Base-by-base conservation (phyloP, 306 rosid genomes). In the Abrus pulchellus region DNA sequence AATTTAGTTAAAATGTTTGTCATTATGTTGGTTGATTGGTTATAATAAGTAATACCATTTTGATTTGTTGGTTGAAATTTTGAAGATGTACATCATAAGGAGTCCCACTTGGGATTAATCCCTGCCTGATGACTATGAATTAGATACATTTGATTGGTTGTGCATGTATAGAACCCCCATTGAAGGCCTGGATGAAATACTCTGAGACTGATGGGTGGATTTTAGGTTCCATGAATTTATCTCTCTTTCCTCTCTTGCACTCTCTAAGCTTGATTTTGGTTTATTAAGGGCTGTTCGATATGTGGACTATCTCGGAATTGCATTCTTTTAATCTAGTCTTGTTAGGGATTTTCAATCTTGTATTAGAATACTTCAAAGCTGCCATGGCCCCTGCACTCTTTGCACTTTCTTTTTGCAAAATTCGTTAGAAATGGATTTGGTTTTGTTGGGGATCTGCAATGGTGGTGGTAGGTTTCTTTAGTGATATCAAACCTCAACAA, bases 381-480 rank as follows among this genome's bases (percentile, higher is more conserved):
- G 53, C 50, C 8, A 55, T 5, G 45, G 11, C 13, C 27, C 5
- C 28, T 49, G 60, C 7, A 34, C 32, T 38, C n/a, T 55, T 65
- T 36, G 79, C n/a, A 68, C 40, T 10, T 48, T 60, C 65, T 9
- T 6, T 55, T 65, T 57, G 32, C 54, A 6, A 41, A 30, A 3
- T 54, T 69, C 7, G 2, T 47, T 36, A 12, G 28, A 63, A 70
- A n/a, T 41, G 12, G 63, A 41, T 41, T 29, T 38, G 55, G 20
- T 38, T 66, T 67, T 64, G 44, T 9, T 44, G 44, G 53, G 50
- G 10, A 34, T 7, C 47, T 33, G 13, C 40, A 32, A 28, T 56
- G 61, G 43, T 81, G 45, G 33, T 61, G 45, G 59, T 43, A 40
- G 53, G 50, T 47, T 75, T 82, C 85, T 57, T 48, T 27, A 38